Evolutionary conservation across 441 rosid genomes (phyloP).

Genomic region (Populus hybrid): DNA sequence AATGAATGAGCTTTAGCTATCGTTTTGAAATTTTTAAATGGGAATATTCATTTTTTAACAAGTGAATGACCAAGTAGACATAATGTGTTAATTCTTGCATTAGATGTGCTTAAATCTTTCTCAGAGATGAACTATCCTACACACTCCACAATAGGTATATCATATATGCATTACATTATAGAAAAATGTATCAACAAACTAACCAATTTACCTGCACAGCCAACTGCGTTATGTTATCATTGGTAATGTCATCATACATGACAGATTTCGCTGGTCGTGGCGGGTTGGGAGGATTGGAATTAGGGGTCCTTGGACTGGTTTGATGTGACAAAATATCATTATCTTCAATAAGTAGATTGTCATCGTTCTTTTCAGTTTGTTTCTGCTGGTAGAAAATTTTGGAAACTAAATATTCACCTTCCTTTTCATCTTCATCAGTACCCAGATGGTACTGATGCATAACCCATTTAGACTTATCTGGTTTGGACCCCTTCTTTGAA

Average conservation of each 20-base stretch:
- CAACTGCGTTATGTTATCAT: conserved; percentile 24
- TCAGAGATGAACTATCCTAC: background rate
- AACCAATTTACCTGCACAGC: conserved; percentile 32
- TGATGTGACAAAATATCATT: conserved; percentile 34
- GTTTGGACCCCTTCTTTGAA: conserved; percentile 63
- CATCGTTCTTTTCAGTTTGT: conserved; percentile 35
- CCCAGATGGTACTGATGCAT: conserved; percentile 94
- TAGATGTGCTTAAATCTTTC: background rate
- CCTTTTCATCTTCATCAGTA: conserved; percentile 61
- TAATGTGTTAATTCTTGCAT: background rate
- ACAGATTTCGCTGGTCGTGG: conserved; percentile 37
- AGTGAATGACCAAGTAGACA: background rate
- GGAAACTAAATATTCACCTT: conserved; percentile 74
- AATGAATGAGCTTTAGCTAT: background rate
- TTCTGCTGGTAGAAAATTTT: conserved; percentile 71
- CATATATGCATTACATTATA: background rate
- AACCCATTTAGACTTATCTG: conserved; percentile 80
- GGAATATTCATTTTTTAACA: background rate
- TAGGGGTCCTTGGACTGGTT: conserved; percentile 65
- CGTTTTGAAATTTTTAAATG: background rate
- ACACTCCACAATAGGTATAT: background rate
- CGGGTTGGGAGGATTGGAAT: conserved; percentile 54
- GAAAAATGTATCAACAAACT: background rate
- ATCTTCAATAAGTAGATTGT: conserved; percentile 27
- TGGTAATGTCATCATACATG: conserved; percentile 36